These are phyloP conservation scores for Mortierella sp. DNA, from an alignment of 371 early-diverging fungal species.

Conservation along the genomic window DNA sequence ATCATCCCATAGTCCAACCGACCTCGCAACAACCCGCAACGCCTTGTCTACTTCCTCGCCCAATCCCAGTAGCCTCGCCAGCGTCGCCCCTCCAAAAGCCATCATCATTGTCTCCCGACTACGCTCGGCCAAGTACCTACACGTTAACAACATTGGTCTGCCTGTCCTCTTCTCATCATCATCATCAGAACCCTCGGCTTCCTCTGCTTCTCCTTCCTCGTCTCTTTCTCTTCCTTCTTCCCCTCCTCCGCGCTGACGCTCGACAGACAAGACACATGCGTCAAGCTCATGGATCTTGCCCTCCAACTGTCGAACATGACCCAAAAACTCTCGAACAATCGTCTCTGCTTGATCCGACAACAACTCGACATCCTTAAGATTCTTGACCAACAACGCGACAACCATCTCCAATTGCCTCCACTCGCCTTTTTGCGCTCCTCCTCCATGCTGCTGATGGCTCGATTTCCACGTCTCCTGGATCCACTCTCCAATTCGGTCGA, in stretches of 20 bases:
- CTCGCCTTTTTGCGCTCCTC: background rate
- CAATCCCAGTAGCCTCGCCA: background rate
- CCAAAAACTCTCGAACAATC: background rate
- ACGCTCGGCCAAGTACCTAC: background rate
- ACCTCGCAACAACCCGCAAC: background rate
- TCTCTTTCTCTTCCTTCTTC: background rate
- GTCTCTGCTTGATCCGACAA: background rate
- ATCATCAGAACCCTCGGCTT: background rate
- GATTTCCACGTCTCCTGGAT: background rate
- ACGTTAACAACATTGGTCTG: background rate
- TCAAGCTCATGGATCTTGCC: background rate
- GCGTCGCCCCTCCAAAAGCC: background rate
- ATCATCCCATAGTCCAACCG: background rate
- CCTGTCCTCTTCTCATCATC: background rate
- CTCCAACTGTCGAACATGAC: background rate
- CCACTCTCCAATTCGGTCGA: slow-evolving; percentile 2
- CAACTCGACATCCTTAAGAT: background rate
- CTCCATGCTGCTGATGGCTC: background rate
- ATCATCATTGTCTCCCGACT: background rate
- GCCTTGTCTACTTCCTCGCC: background rate
- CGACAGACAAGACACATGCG: slow-evolving; percentile 1
- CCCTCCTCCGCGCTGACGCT: background rate
- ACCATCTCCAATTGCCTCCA: background rate
- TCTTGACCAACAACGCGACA: background rate
- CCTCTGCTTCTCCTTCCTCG: background rate